A percentile compares a stretch with the other conserved stretches of the same genome.
Evolutionary conservation across 2,329 filamentous ascomycete species (phyloP).

Genomic region (Colletotrichum kahawae): DNA sequence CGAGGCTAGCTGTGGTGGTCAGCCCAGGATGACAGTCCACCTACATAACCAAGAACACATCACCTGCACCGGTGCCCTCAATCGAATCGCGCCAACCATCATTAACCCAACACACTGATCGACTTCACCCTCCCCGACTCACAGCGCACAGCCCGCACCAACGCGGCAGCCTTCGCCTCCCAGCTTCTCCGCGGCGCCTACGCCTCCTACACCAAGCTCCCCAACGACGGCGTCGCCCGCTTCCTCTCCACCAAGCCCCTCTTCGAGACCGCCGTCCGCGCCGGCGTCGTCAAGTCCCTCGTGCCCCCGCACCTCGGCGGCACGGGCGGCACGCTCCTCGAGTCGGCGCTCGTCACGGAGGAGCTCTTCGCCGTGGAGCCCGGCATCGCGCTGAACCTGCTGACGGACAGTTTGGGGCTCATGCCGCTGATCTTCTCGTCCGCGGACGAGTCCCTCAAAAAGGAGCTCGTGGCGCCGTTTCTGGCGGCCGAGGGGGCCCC

Average conservation of each 20-base stretch:
- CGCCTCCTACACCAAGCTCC: neutral
- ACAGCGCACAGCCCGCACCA: neutral
- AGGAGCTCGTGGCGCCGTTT: conserved; percentile 53
- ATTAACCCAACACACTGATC: neutral
- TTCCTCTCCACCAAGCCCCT: neutral
- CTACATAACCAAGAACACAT: neutral
- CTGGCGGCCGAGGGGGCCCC: conserved; percentile 46
- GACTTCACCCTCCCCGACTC: neutral
- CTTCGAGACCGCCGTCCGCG: neutral
- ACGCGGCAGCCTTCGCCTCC: neutral
- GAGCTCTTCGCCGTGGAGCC: conserved; percentile 58
- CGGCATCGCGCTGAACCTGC: conserved; percentile 52
- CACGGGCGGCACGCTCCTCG: conserved; percentile 45
- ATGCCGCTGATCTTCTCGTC: conserved; percentile 53
- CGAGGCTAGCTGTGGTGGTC: neutral
- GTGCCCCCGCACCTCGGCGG: conserved; percentile 52
- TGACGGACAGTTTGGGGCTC: conserved; percentile 56
- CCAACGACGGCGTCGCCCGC: neutral
- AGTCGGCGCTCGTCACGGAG: conserved; percentile 56
- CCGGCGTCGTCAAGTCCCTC: conserved; percentile 44
- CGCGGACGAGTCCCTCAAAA: conserved; percentile 36
- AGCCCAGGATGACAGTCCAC: neutral
- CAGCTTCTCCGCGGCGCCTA: neutral
- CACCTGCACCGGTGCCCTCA: neutral
- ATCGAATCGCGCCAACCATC: too few species aligned